Evolutionary conservation across 768 basidiomycete genomes (phyloP).

Genomic region (Russula griseocarnosa): DNA sequence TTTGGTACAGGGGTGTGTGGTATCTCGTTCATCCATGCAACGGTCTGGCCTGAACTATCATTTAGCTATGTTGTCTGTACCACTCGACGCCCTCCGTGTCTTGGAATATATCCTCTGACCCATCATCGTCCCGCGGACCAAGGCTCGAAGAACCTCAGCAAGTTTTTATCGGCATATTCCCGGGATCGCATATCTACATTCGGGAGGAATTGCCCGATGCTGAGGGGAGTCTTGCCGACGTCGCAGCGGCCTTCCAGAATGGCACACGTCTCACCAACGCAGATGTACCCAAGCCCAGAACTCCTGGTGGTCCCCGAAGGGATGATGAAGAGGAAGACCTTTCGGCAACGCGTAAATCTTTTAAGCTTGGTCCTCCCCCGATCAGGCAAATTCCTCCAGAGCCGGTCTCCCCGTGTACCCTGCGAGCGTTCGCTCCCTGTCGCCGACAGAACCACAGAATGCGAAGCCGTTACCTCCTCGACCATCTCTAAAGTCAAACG

Average conservation of each 20-base stretch:
- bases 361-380: slow-evolving; percentile 72
- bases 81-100: slow-evolving; percentile 64
- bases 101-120: slow-evolving; percentile 58
- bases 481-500: slow-evolving; percentile 91
- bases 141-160: slow-evolving; percentile 77
- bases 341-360: slow-evolving; percentile 49
- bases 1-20: slow-evolving; percentile 85
- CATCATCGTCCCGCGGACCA: slow-evolving; percentile 49
- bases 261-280: slow-evolving; percentile 36
- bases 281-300: slow-evolving; percentile 42
- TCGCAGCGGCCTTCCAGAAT: slow-evolving; percentile 53
- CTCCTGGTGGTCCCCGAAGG: slow-evolving; percentile 56
- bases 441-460: slow-evolving; percentile 60
- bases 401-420: slow-evolving; percentile 71
- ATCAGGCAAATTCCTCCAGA: slow-evolving; percentile 68
- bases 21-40: slow-evolving; percentile 18
- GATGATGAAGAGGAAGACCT: slow-evolving; percentile 66
- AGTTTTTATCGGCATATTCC: slow-evolving; percentile 93
- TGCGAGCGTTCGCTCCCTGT: slow-evolving; percentile 61
- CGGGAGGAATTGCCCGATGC: slow-evolving; percentile 86
- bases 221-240: slow-evolving; percentile 76
- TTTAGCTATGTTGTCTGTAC: slow-evolving; percentile 85
- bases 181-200: slow-evolving; percentile 80
- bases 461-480: slow-evolving; percentile 80
- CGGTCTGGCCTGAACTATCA: slow-evolving; percentile 15